phyloP scores from a whole-genome alignment of 129 eudicot genomes.

The Heracleum sosnowskyi region DNA sequence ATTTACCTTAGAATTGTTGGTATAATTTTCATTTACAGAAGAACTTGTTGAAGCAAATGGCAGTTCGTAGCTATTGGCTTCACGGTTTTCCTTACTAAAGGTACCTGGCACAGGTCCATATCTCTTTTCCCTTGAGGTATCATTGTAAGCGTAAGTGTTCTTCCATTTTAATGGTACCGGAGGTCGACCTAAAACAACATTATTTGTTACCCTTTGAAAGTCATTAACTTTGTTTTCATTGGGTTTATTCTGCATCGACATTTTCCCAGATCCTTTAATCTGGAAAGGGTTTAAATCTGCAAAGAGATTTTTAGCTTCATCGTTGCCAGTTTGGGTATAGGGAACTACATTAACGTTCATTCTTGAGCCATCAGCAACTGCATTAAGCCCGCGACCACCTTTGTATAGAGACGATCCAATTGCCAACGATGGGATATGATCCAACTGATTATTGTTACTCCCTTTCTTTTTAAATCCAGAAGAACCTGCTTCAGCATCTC shows the following conservation, averaged over 20 bases:
- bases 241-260: slow-evolving; percentile 34
- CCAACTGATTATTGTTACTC: slow-evolving; percentile 45
- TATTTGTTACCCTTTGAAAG: slow-evolving; percentile 43
- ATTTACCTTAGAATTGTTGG: slow-evolving; percentile 19
- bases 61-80: slow-evolving; percentile 25
- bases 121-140: slow-evolving; percentile 44
- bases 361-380: slow-evolving; percentile 69
- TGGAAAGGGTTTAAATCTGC: slow-evolving; percentile 95
- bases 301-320: slow-evolving; percentile 75
- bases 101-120: slow-evolving; percentile 31
- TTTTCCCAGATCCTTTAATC: slow-evolving; percentile 64
- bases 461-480: slow-evolving; percentile 34
- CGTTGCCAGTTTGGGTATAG: slow-evolving; percentile 44
- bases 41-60: slow-evolving; percentile 49
- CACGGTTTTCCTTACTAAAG: slow-evolving; percentile 25
- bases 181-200: slow-evolving; percentile 50
- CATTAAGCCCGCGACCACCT: slow-evolving; percentile 81
- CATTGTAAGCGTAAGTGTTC: slow-evolving; percentile 62
- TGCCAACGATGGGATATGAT: slow-evolving; percentile 55
- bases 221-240: slow-evolving; percentile 42
- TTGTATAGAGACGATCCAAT: slow-evolving; percentile 79
- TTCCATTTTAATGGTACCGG: slow-evolving; percentile 74
- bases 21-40: slow-evolving; percentile 26
- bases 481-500: slow-evolving; percentile 37
- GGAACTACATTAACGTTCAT: slow-evolving; percentile 86